These are phyloP conservation scores for Nicotiana sylvestris DNA, from an alignment of 257 asterid species.

Conservation along the genomic window DNA sequence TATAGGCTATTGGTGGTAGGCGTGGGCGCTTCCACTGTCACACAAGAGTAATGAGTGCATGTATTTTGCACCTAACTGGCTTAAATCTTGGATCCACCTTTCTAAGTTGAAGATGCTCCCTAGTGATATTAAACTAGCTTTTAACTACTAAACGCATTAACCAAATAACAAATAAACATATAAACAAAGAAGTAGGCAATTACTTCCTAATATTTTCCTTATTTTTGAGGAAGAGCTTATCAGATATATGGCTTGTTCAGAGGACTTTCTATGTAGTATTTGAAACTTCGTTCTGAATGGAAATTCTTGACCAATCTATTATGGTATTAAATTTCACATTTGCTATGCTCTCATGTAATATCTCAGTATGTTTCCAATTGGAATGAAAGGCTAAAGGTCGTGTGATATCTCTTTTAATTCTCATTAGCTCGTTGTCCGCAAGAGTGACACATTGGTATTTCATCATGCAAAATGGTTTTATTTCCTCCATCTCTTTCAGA, in stretches of 20 bases:
- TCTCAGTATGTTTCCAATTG: neutral
- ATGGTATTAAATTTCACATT: neutral
- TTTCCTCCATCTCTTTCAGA: neutral
- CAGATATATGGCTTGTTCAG: neutral
- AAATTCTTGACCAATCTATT: neutral
- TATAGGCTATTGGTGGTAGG: neutral
- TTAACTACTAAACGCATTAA: neutral
- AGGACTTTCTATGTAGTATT: neutral
- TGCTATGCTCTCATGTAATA: neutral
- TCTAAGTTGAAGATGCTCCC: neutral
- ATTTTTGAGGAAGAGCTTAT: neutral
- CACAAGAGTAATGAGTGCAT: neutral
- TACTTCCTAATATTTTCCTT: neutral
- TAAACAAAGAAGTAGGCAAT: neutral
- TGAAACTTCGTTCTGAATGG: neutral
- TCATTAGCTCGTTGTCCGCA: neutral
- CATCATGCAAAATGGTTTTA: neutral
- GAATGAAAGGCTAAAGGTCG: neutral
- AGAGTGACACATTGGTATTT: neutral
- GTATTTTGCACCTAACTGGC: neutral
- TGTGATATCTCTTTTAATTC: neutral
- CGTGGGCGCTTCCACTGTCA: neutral
- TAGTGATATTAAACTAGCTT: neutral
- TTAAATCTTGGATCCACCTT: neutral
- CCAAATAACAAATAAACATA: too few species aligned